These are phyloP conservation scores for Clonostachys solani DNA, from an alignment of 2,329 filamentous ascomycete species.

Conservation along the genomic window DNA sequence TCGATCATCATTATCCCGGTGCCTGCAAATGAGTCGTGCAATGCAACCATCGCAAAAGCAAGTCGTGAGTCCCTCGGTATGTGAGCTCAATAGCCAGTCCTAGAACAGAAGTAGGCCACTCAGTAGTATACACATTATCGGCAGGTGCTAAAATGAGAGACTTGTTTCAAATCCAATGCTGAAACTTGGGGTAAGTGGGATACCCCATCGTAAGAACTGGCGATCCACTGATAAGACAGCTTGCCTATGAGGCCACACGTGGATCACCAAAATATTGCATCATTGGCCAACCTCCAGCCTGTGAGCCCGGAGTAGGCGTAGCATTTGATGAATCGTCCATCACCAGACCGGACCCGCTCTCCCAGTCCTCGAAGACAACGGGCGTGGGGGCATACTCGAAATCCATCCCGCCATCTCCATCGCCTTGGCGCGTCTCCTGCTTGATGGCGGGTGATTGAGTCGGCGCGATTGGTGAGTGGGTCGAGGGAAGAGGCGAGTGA, in stretches of 20 bases:
- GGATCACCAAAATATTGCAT: constrained; percentile 26
- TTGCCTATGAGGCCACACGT: constrained; percentile 15
- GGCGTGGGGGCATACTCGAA: constrained; percentile 34
- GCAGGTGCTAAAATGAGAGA: no score
- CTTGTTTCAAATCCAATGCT: no score
- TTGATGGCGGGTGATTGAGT: constrained; percentile 27
- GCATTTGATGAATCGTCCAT: constrained; percentile 17
- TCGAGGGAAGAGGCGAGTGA: constrained; percentile 21
- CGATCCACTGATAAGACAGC: no score
- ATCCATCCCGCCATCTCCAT: constrained; percentile 29
- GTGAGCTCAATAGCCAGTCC: no score
- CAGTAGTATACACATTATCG: no score
- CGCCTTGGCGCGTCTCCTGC: constrained; percentile 13
- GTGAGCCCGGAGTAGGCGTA: constrained; percentile 13
- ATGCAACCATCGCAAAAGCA: no score
- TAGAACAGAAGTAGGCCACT: no score
- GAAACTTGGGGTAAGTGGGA: no score
- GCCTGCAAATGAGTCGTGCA: no score
- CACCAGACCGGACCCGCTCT: constrained; percentile 26
- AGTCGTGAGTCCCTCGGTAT: no score
- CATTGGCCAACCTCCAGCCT: constrained; percentile 21
- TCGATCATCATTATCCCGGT: no score
- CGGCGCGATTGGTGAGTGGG: constrained; percentile 6
- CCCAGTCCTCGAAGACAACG: constrained; percentile 35
- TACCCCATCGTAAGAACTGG: no score